Base-by-base conservation (phyloP, 2,329 filamentous ascomycete species). In the Alternaria gansuensis region DNA sequence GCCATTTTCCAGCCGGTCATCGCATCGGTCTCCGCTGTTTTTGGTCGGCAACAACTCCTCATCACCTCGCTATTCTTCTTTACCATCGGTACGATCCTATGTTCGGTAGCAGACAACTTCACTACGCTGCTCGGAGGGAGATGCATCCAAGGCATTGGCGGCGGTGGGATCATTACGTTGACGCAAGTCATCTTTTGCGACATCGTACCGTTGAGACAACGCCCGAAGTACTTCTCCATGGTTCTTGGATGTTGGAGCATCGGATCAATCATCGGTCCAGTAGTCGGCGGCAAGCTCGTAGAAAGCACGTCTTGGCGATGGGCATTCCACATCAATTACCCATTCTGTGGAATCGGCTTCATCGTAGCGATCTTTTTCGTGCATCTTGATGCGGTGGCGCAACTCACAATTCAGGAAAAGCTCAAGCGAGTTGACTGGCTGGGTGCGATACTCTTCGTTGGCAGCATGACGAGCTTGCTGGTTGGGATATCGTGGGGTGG, bases 241-340 rank as follows among this genome's bases (percentile, higher is more conserved):
- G 58, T 71, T 69, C 61, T 76, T 68, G 41, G 68, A 48, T 26
- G 79, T 78, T 87, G 84, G 85, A 80, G 83, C 0, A 53, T 88
- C 1, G 87, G 85, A 0, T 84, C 77, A 2, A 82, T 85, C 1
- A 70, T 78, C 17, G 84, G 84, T 0, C 85, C 81, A 0, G 60
- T 80, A 5, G 45, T 72, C 31, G 72, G 86, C 4, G 85, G 85
- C 5, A 81, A 78, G 1, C 83, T 87, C 51, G 80, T 83, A 0
- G 78, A 85, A 59, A 75, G 82, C 40, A 78, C 79, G 0, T 77
- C 77, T 0, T 87, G 86, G 87, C 77, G 84, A 10, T 90, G 87
- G 87, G 84, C 88, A 40, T 88, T 88, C 69, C 88, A 84, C 79
- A 80, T 88, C 66, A 89, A 88, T 63, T 78, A 87, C 5, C 85